Evolutionary conservation across 257 asterid species (phyloP).

Genomic region (Solanum medicagineum): DNA sequence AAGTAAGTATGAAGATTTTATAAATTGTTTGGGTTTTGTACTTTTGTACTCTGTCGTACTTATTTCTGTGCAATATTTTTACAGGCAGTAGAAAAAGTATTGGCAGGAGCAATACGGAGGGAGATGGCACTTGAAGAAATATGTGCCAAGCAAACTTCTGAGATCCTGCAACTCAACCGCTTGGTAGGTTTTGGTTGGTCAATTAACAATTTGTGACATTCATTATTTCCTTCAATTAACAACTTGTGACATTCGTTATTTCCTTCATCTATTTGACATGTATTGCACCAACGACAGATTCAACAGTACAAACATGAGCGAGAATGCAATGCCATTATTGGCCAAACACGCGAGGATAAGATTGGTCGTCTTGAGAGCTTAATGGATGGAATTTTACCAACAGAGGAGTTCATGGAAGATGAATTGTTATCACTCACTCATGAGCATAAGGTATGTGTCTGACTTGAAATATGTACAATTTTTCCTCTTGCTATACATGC

Average conservation of each 20-base stretch:
- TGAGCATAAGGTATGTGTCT: slow-evolving; percentile 61
- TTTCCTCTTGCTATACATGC: slow-evolving; percentile 6
- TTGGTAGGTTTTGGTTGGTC: slow-evolving; percentile 40
- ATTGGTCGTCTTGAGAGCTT: slow-evolving; percentile 90
- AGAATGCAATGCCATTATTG: slow-evolving; percentile 77
- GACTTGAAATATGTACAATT: not conserved
- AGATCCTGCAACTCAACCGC: slow-evolving; percentile 83
- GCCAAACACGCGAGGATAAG: slow-evolving; percentile 93
- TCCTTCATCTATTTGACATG: slow-evolving; percentile 1
- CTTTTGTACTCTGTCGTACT: not conserved
- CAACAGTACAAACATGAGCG: slow-evolving; percentile 98
- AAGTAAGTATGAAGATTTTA: slow-evolving; percentile 34
- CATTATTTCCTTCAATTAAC: not conserved
- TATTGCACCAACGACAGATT: slow-evolving; percentile 34
- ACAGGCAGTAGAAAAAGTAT: slow-evolving; percentile 93
- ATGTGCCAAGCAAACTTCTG: slow-evolving; percentile 64
- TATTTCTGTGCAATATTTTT: not conserved
- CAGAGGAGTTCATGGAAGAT: slow-evolving; percentile 86
- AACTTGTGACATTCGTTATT: not conserved
- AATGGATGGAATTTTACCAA: slow-evolving; percentile 82
- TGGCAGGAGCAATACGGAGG: slow-evolving; percentile 97
- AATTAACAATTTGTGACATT: not conserved
- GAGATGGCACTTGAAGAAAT: slow-evolving; percentile 97
- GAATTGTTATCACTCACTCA: slow-evolving; percentile 57
- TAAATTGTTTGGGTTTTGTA: not conserved